A percentile compares a stretch with the other conserved stretches of the same genome.
phyloP scores from a whole-genome alignment of 768 basidiomycete genomes.

The Lentinula lateritia region DNA sequence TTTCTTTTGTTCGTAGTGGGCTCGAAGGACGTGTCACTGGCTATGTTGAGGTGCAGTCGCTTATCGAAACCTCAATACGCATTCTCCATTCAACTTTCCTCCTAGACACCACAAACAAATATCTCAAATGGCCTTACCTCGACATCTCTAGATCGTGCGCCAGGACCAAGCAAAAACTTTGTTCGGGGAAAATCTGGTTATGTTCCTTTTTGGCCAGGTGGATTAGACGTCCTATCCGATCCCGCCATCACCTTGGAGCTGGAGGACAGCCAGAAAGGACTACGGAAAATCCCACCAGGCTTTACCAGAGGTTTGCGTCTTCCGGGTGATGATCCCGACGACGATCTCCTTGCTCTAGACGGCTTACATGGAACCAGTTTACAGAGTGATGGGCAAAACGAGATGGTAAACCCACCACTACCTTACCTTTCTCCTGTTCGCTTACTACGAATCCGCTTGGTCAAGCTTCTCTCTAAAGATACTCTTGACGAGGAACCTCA shows the following conservation, averaged over 20 bases:
- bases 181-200: slow-evolving; percentile 92
- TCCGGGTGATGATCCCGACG: slow-evolving; percentile 47
- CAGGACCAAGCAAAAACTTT: slow-evolving; percentile 73
- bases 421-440: not conserved
- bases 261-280: slow-evolving; percentile 31
- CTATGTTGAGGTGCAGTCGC: slow-evolving; percentile 61
- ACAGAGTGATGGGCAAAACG: not conserved
- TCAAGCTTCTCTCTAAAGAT: not conserved
- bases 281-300: slow-evolving; percentile 78
- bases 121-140: slow-evolving; percentile 74
- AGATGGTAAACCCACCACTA: not conserved
- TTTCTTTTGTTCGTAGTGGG: slow-evolving; percentile 72
- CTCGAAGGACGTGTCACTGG: slow-evolving; percentile 77
- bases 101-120: slow-evolving; percentile 49
- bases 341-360: slow-evolving; percentile 24
- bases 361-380: slow-evolving; percentile 7
- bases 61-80: not conserved
- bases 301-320: slow-evolving; percentile 76
- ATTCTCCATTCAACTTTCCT: not conserved
- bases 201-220: slow-evolving; percentile 93
- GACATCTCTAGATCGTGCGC: slow-evolving; percentile 80
- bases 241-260: slow-evolving; percentile 22
- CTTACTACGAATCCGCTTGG: not conserved
- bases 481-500: slow-evolving; percentile 8
- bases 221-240: slow-evolving; percentile 63